phyloP scores from a whole-genome alignment of 2,329 filamentous ascomycete species.

The Penicillium sp. region DNA sequence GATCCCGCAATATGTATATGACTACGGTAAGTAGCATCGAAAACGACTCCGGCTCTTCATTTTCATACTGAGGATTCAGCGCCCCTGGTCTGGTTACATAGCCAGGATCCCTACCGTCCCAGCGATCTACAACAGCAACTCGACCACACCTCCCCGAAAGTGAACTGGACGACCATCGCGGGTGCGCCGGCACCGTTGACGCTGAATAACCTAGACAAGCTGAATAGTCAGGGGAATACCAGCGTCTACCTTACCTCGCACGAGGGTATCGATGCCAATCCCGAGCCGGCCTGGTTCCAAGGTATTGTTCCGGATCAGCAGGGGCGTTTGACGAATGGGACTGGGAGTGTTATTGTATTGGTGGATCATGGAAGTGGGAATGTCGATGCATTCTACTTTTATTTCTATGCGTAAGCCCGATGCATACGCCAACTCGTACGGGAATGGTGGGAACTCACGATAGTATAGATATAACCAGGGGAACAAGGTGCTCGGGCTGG shows the following conservation, averaged over 20 bases:
- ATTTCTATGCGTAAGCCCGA: constrained; percentile 59
- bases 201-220: constrained; percentile 52
- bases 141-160: constrained; percentile 50
- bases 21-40: constrained; percentile 46
- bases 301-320: constrained; percentile 58
- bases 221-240: constrained; percentile 51
- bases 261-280: constrained; percentile 49
- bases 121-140: constrained; percentile 55
- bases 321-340: constrained; percentile 57
- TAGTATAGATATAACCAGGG: constrained; percentile 55
- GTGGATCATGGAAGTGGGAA: constrained; percentile 58
- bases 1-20: constrained; percentile 50
- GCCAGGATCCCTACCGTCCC: constrained; percentile 54
- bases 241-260: constrained; percentile 56
- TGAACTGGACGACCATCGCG: constrained; percentile 47
- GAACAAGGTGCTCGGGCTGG: constrained; percentile 53
- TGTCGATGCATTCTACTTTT: constrained; percentile 67
- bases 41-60: not conserved
- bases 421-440: not conserved
- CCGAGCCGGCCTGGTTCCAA: constrained; percentile 52
- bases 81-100: constrained; percentile 57
- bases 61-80: constrained; percentile 37
- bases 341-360: constrained; percentile 59
- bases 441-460: constrained; percentile 3
- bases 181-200: constrained; percentile 47